Evolutionary conservation across 23 red algal species (phyloP).

Genomic region (Gracilaria vermiculophylla): DNA sequence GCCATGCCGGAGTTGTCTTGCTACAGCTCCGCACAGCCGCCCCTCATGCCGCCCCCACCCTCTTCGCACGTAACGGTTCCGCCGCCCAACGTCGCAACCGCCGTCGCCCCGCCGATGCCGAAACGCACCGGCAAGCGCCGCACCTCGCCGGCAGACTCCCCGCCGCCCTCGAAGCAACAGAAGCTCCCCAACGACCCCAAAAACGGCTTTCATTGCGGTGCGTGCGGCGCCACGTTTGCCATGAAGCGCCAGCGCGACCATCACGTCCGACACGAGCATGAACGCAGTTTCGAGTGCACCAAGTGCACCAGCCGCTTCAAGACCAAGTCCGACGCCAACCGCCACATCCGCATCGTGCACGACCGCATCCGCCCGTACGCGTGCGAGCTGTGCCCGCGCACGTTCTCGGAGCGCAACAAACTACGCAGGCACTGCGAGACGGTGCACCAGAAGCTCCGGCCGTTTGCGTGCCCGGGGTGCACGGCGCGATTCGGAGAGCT

Average conservation of each 20-base stretch:
- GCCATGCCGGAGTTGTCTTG: neutral
- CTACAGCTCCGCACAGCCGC: neutral
- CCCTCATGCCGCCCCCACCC: neutral
- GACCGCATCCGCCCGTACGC: slow-evolving; percentile 52
- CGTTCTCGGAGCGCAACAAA: slow-evolving; percentile 68
- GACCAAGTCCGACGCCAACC: slow-evolving; percentile 59
- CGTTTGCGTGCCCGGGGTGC: slow-evolving; percentile 57
- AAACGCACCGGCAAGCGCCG: neutral
- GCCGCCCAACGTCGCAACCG: neutral
- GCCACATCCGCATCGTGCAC: slow-evolving; percentile 68
- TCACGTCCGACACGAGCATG: slow-evolving; percentile 48
- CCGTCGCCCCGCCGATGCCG: neutral
- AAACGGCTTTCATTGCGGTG: neutral
- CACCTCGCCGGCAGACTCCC: neutral
- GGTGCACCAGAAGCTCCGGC: slow-evolving; percentile 77
- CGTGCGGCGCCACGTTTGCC: slow-evolving; percentile 11
- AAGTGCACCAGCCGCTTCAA: slow-evolving; percentile 59
- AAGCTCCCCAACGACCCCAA: neutral
- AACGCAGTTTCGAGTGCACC: slow-evolving; percentile 35
- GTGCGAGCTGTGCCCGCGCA: slow-evolving; percentile 37
- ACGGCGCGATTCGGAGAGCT: slow-evolving; percentile 59
- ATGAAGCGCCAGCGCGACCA: slow-evolving; percentile 45
- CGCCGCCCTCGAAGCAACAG: neutral
- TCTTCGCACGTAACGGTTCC: neutral
- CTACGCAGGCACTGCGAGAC: slow-evolving; percentile 64